Conservation (phyloP, 1,284 basidiomycete genomes). For the Exsudoporus floridanus region DNA sequence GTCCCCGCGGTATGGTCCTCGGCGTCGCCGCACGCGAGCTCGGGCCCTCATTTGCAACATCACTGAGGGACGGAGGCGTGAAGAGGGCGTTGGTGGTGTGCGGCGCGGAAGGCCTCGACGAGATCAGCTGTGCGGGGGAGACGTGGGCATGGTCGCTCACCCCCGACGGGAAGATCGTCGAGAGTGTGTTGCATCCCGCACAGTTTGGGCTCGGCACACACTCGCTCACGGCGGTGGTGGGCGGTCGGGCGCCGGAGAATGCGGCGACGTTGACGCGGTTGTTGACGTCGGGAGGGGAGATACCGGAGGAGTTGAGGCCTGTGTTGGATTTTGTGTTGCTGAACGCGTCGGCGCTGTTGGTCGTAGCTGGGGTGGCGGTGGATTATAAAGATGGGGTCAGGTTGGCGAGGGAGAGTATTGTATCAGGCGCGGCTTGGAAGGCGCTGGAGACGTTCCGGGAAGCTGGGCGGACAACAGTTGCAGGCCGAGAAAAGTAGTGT, state of each 20-base stretch:
- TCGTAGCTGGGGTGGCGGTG: slow-evolving; percentile 72
- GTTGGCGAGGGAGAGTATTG: slow-evolving; percentile 72
- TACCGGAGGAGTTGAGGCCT: slow-evolving; percentile 54
- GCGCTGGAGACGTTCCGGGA: slow-evolving; percentile 55
- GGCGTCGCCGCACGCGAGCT: slow-evolving; percentile 86
- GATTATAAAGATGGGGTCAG: slow-evolving; percentile 73
- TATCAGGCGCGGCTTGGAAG: slow-evolving; percentile 71
- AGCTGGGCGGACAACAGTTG: slow-evolving; percentile 6
- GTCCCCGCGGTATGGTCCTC: slow-evolving; percentile 83
- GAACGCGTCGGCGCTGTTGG: slow-evolving; percentile 81
- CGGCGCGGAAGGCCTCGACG: slow-evolving; percentile 89
- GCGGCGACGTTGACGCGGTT: slow-evolving; percentile 62
- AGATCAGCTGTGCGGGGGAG: slow-evolving; percentile 92
- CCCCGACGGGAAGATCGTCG: slow-evolving; percentile 50
- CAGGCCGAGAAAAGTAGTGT: background rate
- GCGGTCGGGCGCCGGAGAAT: slow-evolving; percentile 75
- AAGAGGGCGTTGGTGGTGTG: slow-evolving; percentile 90
- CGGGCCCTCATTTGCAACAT: slow-evolving; percentile 83
- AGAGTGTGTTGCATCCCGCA: slow-evolving; percentile 51
- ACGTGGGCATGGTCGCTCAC: slow-evolving; percentile 73
- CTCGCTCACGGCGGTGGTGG: slow-evolving; percentile 67
- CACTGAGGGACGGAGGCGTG: slow-evolving; percentile 68
- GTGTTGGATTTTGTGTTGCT: slow-evolving; percentile 83
- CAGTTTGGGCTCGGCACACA: slow-evolving; percentile 76
- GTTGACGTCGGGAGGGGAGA: slow-evolving; percentile 50